Evolutionary conservation across 352 stramenopile genomes (phyloP).

Genomic region (Halophytophthora polymorphica): DNA sequence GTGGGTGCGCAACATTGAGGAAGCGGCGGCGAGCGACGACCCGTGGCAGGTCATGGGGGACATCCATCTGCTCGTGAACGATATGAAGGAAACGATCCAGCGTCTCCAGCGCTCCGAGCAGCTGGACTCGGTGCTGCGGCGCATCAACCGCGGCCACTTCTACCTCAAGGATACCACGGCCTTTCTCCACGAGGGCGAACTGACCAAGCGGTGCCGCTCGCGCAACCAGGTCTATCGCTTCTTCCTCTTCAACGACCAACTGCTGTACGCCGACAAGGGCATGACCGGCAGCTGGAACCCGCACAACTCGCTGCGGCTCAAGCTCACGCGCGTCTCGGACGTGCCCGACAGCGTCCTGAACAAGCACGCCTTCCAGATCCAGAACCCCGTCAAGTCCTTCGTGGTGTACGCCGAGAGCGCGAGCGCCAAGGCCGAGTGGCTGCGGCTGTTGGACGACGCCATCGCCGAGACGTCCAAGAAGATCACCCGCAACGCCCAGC

Average conservation of each 20-base stretch:
- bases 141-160: slow-evolving; percentile 90
- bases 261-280: slow-evolving; percentile 77
- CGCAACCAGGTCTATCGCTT: slow-evolving; percentile 85
- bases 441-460: slow-evolving; percentile 74
- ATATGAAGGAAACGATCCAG: slow-evolving; percentile 89
- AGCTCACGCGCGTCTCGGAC: slow-evolving; percentile 78
- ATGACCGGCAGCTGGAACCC: slow-evolving; percentile 83
- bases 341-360: slow-evolving; percentile 63
- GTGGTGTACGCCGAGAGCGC: slow-evolving; percentile 74
- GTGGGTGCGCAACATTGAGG: slow-evolving; percentile 67
- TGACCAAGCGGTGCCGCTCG: slow-evolving; percentile 93
- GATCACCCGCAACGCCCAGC: slow-evolving; percentile 63
- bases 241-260: slow-evolving; percentile 87
- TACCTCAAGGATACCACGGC: slow-evolving; percentile 93
- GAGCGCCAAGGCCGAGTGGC: slow-evolving; percentile 73
- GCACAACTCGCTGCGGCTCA: slow-evolving; percentile 81
- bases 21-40: slow-evolving; percentile 60
- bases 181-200: slow-evolving; percentile 93
- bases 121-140: slow-evolving; percentile 81
- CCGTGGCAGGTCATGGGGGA: slow-evolving; percentile 84
- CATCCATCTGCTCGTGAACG: slow-evolving; percentile 87
- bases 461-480: slow-evolving; percentile 75
- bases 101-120: slow-evolving; percentile 75
- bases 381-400: slow-evolving; percentile 84
- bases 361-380: slow-evolving; percentile 84